phyloP scores from a whole-genome alignment of 2,329 filamentous ascomycete genomes.

The Magnaporthiopsis rhizophila region DNA sequence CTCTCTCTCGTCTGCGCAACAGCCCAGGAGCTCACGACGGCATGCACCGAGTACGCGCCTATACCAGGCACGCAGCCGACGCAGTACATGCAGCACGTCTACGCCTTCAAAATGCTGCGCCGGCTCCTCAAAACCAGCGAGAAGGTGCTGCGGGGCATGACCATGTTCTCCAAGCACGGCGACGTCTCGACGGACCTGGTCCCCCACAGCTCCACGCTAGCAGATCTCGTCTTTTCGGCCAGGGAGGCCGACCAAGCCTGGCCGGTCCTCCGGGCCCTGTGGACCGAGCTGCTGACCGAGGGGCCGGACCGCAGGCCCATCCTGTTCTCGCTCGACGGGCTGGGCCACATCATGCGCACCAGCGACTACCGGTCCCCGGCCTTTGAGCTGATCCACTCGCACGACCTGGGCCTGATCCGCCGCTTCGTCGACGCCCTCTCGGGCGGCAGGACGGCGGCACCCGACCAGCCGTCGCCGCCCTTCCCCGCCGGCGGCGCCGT shows the following conservation, averaged over 20 bases:
- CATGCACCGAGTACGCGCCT: conserved; percentile 70
- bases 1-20: not conserved
- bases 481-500: conserved; percentile 71
- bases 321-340: conserved; percentile 69
- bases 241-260: conserved; percentile 72
- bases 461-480: conserved; percentile 34
- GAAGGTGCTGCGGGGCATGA: conserved; percentile 40
- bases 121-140: conserved; percentile 67
- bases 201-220: conserved; percentile 54
- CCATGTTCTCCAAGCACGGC: conserved; percentile 31
- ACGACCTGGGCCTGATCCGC: conserved; percentile 70
- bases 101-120: conserved; percentile 65
- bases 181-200: conserved; percentile 40
- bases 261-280: conserved; percentile 72
- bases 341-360: conserved; percentile 72
- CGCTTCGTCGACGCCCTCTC: conserved; percentile 68
- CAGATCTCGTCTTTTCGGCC: conserved; percentile 61
- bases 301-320: conserved; percentile 44
- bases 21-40: conserved; percentile 77
- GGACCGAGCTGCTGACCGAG: conserved; percentile 62
- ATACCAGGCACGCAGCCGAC: conserved; percentile 49
- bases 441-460: not conserved
- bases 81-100: conserved; percentile 71
- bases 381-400: conserved; percentile 71
- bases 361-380: conserved; percentile 68